These are phyloP conservation scores for Taiozyma sp. DNA, from an alignment of 1,139 yeast species.

Conservation along the genomic window DNA sequence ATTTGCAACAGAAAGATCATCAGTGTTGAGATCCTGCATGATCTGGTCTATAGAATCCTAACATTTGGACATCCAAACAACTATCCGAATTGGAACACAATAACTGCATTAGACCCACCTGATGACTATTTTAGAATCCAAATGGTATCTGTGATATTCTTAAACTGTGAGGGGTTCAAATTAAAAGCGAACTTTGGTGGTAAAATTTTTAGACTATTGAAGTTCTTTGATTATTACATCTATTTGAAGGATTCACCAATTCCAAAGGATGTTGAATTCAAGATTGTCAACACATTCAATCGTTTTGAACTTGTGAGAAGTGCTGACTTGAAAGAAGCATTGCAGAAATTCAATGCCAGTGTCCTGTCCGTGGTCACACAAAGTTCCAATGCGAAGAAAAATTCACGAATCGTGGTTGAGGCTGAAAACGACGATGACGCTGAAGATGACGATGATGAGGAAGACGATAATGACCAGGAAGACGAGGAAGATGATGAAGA, in stretches of 20 bases:
- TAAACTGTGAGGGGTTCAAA: constrained; percentile 15
- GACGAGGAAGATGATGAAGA: constrained; percentile 19
- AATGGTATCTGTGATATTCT: constrained; percentile 39
- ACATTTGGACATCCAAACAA: constrained; percentile 67
- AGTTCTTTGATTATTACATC: constrained; percentile 72
- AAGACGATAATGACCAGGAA: constrained; percentile 18
- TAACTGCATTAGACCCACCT: constrained; percentile 50
- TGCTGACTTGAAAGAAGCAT: constrained; percentile 38
- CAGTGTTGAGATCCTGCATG: constrained; percentile 42
- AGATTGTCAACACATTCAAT: constrained; percentile 41
- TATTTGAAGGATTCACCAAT: constrained; percentile 59
- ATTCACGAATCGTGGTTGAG: constrained; percentile 23
- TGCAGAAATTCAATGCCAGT: constrained; percentile 30
- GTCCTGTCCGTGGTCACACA: constrained; percentile 8
- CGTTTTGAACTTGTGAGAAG: constrained; percentile 36
- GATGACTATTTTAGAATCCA: constrained; percentile 72
- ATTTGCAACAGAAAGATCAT: constrained; percentile 48
- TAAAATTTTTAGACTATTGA: constrained; percentile 41
- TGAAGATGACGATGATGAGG: constrained; percentile 19
- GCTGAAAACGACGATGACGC: constrained; percentile 25
- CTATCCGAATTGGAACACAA: constrained; percentile 47
- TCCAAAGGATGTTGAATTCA: constrained; percentile 62
- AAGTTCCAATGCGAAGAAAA: constrained; percentile 8
- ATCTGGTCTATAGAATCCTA: constrained; percentile 54
- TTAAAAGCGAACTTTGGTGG: constrained; percentile 5